phyloP scores from a whole-genome alignment of 1,284 basidiomycete species.

The Meira nashicola region DNA sequence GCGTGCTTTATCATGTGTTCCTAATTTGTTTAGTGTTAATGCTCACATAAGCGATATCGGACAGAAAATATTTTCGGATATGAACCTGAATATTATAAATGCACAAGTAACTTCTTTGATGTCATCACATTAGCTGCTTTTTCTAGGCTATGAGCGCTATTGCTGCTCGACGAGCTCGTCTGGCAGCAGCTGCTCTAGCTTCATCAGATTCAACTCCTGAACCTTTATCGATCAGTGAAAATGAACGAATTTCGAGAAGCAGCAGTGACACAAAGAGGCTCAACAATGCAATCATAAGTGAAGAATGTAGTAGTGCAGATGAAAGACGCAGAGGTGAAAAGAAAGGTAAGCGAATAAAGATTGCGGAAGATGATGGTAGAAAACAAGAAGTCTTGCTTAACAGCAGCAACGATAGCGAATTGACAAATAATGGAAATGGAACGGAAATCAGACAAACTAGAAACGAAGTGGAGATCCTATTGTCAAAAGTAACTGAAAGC shows the following conservation, averaged over 20 bases:
- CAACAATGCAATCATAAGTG: neutral
- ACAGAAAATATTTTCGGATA: too few species aligned
- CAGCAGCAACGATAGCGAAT: neutral
- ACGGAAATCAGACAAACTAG: too few species aligned
- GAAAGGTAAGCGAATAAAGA: neutral
- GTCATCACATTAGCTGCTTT: too few species aligned
- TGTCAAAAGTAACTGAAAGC: neutral
- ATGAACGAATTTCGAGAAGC: neutral
- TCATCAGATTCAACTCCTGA: neutral
- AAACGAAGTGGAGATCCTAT: neutral
- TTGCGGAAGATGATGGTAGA: neutral
- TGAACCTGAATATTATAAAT: too few species aligned
- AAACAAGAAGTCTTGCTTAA: too few species aligned
- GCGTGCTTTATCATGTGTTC: too few species aligned
- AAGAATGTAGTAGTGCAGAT: neutral
- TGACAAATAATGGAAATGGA: neutral
- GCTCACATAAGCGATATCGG: too few species aligned
- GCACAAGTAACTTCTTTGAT: too few species aligned
- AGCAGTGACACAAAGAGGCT: too few species aligned
- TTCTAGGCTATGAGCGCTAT: slow-evolving; percentile 7
- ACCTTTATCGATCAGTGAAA: neutral
- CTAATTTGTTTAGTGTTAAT: too few species aligned
- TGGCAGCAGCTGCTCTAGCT: slow-evolving; percentile 3
- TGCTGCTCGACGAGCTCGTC: slow-evolving; percentile 1
- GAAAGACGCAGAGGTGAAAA: neutral